Evolutionary conservation across 306 rosid genomes (phyloP).

Genomic region (Mucuna pruriens): DNA sequence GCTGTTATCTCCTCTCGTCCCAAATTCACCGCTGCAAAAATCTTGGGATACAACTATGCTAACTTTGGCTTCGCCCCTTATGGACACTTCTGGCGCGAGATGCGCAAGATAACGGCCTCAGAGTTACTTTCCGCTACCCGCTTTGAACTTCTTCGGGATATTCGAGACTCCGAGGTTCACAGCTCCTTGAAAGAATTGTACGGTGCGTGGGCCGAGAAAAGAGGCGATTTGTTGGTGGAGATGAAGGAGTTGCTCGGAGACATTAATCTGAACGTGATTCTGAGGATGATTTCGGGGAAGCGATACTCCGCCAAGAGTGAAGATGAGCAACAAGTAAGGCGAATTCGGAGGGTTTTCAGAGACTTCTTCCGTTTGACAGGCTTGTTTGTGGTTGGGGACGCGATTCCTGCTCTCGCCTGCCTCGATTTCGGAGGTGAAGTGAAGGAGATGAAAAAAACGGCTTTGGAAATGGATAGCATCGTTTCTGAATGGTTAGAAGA

Average conservation of each 20-base stretch:
- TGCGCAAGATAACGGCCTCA: background rate
- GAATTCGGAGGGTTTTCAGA: background rate
- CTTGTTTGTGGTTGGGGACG: background rate
- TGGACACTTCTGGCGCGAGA: constrained; percentile 3
- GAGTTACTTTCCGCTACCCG: background rate
- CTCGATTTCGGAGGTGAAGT: constrained; percentile 24
- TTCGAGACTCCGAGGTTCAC: background rate
- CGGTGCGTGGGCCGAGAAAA: background rate
- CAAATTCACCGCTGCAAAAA: background rate
- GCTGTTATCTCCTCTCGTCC: background rate
- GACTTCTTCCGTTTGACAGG: background rate
- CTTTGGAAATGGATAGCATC: background rate
- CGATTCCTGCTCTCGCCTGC: background rate
- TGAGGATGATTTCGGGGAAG: constrained; percentile 10
- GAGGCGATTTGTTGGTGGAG: background rate
- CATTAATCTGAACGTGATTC: background rate
- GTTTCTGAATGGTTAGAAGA: constrained; percentile 13
- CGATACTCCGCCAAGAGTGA: background rate
- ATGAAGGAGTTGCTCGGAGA: constrained; percentile 5
- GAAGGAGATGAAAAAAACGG: constrained; percentile 3
- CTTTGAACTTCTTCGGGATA: background rate
- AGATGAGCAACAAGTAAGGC: background rate
- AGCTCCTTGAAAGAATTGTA: background rate
- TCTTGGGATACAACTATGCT: background rate
- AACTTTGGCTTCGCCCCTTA: background rate